Conservation (phyloP, 768 basidiomycete species). For the Mycena maculata region DNA sequence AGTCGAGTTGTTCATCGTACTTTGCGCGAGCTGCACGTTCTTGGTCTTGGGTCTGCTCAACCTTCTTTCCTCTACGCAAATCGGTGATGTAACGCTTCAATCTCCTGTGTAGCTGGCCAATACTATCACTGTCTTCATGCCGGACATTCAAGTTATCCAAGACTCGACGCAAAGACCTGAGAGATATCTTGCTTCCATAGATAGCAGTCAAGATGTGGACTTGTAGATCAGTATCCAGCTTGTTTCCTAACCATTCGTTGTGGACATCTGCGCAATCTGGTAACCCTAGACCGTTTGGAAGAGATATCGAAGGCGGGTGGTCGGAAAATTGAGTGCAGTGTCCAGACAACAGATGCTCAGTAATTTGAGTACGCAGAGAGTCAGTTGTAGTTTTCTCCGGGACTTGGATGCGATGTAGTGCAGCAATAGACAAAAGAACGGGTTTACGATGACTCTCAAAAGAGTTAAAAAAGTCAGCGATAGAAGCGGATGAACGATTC, state of each 20-base stretch:
- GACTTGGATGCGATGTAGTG: no score
- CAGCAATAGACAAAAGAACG: not conserved
- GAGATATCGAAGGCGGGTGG: no score
- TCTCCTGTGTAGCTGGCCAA: not conserved
- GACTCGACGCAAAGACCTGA: not conserved
- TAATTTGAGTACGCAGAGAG: no score
- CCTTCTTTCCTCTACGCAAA: constrained; percentile 4
- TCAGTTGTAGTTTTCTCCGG: no score
- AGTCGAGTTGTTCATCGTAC: no score
- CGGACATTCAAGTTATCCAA: not conserved
- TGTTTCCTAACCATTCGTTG: not conserved
- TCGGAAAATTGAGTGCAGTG: no score
- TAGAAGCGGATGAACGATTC: no score
- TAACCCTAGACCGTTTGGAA: no score
- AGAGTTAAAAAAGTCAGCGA: not conserved
- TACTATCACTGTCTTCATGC: not conserved
- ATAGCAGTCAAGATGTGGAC: not conserved
- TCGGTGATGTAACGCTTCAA: not conserved
- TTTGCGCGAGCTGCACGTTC: no score
- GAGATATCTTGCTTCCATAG: not conserved
- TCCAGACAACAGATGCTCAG: no score
- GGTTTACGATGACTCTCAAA: not conserved
- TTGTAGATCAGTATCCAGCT: not conserved
- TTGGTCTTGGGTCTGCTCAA: no score
- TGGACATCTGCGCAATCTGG: no score